A percentile compares a stretch with the other conserved stretches of the same genome.
Evolutionary conservation across 2,329 filamentous ascomycete genomes (phyloP).

Genomic region (Aspergillus sp.): DNA sequence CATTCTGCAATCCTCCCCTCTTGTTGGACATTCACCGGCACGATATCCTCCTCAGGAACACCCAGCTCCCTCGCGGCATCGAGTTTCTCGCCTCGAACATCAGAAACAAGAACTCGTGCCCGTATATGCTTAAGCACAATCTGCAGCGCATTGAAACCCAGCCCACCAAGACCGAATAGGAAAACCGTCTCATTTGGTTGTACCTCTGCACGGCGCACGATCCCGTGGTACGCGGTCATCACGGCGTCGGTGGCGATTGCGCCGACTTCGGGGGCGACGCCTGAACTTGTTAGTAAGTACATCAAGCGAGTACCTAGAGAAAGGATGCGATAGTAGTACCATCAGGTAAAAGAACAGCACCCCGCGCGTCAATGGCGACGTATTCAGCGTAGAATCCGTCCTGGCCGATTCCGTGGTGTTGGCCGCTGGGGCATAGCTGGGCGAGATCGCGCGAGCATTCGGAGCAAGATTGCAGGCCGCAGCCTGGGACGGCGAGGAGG

Average conservation of each 20-base stretch:
- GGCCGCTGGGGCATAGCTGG: constrained; percentile 28
- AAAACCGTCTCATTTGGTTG: constrained; percentile 39
- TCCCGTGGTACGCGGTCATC: constrained; percentile 43
- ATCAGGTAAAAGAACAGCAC: constrained; percentile 21
- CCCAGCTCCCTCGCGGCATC: constrained; percentile 32
- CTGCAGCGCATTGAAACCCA: constrained; percentile 45
- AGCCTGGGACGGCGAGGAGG: constrained; percentile 24
- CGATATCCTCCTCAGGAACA: constrained; percentile 31
- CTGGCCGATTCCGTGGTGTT: constrained; percentile 47
- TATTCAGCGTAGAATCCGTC: constrained; percentile 47
- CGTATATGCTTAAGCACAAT: constrained; percentile 46
- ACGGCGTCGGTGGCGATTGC: constrained; percentile 46
- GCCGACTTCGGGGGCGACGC: constrained; percentile 27
- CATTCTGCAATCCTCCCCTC: constrained; percentile 23
- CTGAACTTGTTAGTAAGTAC: too few relatives aligned
- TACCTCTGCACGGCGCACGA: constrained; percentile 37
- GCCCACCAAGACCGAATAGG: constrained; percentile 43
- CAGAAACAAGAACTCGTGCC: constrained; percentile 43
- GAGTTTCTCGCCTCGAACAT: constrained; percentile 33
- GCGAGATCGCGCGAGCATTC: constrained; percentile 43
- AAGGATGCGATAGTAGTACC: too few relatives aligned
- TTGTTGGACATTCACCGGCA: constrained; percentile 9
- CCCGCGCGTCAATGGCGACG: constrained; percentile 27
- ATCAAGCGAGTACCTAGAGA: too few relatives aligned
- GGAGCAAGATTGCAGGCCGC: constrained; percentile 29